Percentiles rank a stretch among this genome's conserved stretches.
phyloP scores from a whole-genome alignment of 2,329 filamentous ascomycete species.

The Botrytis squamosa region DNA sequence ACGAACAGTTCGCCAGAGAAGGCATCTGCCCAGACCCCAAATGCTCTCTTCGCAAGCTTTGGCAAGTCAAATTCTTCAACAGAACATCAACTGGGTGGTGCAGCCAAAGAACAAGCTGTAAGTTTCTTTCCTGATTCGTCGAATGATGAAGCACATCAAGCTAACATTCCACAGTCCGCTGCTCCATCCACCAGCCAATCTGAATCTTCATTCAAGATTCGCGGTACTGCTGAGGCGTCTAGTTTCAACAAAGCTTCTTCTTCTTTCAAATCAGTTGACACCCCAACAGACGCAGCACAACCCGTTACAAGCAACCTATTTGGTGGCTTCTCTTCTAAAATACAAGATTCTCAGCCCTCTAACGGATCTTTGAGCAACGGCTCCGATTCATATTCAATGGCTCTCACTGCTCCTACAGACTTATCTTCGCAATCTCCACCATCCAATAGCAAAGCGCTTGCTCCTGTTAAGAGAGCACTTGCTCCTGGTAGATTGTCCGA shows the following conservation, averaged over 20 bases:
- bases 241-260: constrained; percentile 20
- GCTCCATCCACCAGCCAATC: neutral
- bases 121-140: neutral
- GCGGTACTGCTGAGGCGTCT: constrained; percentile 10
- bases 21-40: neutral
- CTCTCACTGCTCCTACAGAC: constrained; percentile 5
- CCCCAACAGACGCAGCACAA: constrained; percentile 25
- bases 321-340: constrained; percentile 19
- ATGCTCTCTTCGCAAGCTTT: constrained; percentile 12
- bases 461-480: neutral
- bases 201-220: constrained; percentile 5
- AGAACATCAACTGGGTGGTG: neutral
- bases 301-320: constrained; percentile 27
- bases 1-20: neutral
- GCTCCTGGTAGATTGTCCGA: constrained; percentile 17
- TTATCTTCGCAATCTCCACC: neutral
- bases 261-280: constrained; percentile 25
- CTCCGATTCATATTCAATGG: neutral
- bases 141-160: neutral
- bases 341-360: neutral
- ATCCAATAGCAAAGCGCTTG: neutral
- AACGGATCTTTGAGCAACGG: neutral
- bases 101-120: neutral
- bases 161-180: neutral
- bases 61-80: neutral